Evolutionary conservation across 2,329 filamentous ascomycete species (phyloP), one percentile per base, ranked within the genome.

Genomic region (Trichocomaceae sp.): DNA sequence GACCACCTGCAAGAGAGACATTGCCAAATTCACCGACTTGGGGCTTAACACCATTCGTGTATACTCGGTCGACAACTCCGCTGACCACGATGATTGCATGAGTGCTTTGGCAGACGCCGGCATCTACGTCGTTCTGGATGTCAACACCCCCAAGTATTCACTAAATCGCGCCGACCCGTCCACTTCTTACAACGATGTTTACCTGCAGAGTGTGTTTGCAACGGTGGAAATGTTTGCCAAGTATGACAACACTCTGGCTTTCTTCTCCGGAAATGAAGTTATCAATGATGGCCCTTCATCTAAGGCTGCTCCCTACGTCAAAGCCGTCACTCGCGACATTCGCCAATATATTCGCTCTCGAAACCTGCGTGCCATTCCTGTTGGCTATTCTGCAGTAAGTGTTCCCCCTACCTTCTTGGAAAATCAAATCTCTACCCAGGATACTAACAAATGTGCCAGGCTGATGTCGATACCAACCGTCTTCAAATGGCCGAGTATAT

Each of bases 11-110:
- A 80, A 82, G 70, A 86, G 90, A 61, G 90, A 95, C 67, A 86
- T 96, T 63, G 74, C 76, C 50, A 79, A 89, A 69, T 95, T 96
- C 83, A 82, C 88, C 77, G 82, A 90, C 62, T 79, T 96, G 50
- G 90, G 90, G 48, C 77, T 96, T 75, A 96, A 96, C 79, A 90
- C 90, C 23, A 79, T 96, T 68, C 90, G 91, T 72, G 87, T 96
- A 59, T 96, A 96, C 80, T 90, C 87, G 15, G 85, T 95, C 62
- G 91, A 96, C 78, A 96, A 96, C 80, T 85, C 84, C 50, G 76
- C 79, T 63, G 75, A 86, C 71, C 91, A 96, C 75, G 85, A 91
- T 64, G 80, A 83, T 59, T 96, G 91, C 79, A 96, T 96, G 91
- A 77, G 79, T 58, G 79, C 81, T 46, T 80, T 96, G 58, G 85